These are phyloP conservation scores for Fusarium nodosum DNA, from an alignment of 2,329 filamentous ascomycete genomes.

Conservation along the genomic window DNA sequence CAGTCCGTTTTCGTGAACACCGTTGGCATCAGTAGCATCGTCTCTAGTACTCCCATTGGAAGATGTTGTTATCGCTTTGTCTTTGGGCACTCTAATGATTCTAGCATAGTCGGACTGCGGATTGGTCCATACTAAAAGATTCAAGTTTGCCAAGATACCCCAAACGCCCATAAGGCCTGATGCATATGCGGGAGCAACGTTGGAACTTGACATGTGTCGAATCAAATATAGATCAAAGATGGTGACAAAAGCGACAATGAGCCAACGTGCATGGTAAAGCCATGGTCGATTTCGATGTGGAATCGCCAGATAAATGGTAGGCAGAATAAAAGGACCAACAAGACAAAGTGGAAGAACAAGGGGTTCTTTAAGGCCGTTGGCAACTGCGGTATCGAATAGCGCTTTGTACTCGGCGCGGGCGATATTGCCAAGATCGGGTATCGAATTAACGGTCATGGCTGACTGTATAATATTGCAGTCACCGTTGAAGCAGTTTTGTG, in stretches of 20 bases:
- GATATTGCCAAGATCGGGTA: slow-evolving; percentile 46
- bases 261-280: slow-evolving; percentile 65
- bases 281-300: slow-evolving; percentile 65
- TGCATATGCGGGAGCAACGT: slow-evolving; percentile 65
- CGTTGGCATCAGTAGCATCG: neutral
- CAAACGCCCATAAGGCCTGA: slow-evolving; percentile 65
- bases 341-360: slow-evolving; percentile 67
- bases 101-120: slow-evolving; percentile 71
- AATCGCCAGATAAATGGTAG: slow-evolving; percentile 68
- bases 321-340: slow-evolving; percentile 63
- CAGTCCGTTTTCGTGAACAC: slow-evolving; percentile 20
- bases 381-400: slow-evolving; percentile 55
- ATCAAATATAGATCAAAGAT: slow-evolving; percentile 61
- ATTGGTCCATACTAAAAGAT: slow-evolving; percentile 65
- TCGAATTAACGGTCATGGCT: slow-evolving; percentile 20
- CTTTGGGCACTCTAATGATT: slow-evolving; percentile 55
- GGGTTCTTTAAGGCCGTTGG: slow-evolving; percentile 59
- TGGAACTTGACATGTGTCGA: slow-evolving; percentile 62
- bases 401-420: slow-evolving; percentile 54
- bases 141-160: slow-evolving; percentile 64
- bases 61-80: neutral
- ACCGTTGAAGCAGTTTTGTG: slow-evolving; percentile 11
- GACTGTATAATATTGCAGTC: slow-evolving; percentile 4
- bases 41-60: neutral
- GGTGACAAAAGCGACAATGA: slow-evolving; percentile 61